These are phyloP conservation scores for Russula abietina DNA, from an alignment of 768 basidiomycete genomes.

Conservation along the genomic window DNA sequence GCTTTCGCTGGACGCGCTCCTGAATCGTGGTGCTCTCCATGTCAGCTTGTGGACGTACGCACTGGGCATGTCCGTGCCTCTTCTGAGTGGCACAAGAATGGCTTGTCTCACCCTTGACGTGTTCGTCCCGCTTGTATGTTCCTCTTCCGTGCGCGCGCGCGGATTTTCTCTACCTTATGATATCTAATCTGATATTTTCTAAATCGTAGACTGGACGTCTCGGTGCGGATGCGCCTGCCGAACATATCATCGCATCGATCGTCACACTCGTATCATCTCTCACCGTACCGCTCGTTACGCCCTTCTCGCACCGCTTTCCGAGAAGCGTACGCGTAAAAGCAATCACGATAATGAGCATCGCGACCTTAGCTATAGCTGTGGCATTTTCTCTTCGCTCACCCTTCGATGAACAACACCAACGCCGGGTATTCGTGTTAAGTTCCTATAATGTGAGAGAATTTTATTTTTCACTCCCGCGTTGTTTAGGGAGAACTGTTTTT, in stretches of 20 bases:
- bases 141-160: background rate
- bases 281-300: conserved; percentile 51
- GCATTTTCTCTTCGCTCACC: conserved; percentile 54
- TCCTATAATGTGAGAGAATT: conserved; percentile 74
- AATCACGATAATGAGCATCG: conserved; percentile 42
- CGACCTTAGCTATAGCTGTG: conserved; percentile 48
- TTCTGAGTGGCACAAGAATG: conserved; percentile 54
- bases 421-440: conserved; percentile 76
- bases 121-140: conserved; percentile 78
- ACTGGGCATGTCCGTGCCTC: conserved; percentile 49
- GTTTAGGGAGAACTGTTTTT: background rate
- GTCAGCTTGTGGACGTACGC: conserved; percentile 60
- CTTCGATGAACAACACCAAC: conserved; percentile 84
- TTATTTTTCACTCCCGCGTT: conserved; percentile 5
- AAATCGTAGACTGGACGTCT: conserved; percentile 65
- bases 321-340: conserved; percentile 34
- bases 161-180: background rate
- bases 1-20: conserved; percentile 47
- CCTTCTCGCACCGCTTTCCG: conserved; percentile 73
- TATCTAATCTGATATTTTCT: background rate
- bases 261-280: conserved; percentile 54
- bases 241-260: conserved; percentile 81
- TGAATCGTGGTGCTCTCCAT: conserved; percentile 31
- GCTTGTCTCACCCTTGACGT: conserved; percentile 65
- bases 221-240: conserved; percentile 77